Percentiles rank a stretch among this genome's conserved stretches.
Conservation (phyloP, 1,284 basidiomycete genomes). For the Leccinum pallidistipes region DNA sequence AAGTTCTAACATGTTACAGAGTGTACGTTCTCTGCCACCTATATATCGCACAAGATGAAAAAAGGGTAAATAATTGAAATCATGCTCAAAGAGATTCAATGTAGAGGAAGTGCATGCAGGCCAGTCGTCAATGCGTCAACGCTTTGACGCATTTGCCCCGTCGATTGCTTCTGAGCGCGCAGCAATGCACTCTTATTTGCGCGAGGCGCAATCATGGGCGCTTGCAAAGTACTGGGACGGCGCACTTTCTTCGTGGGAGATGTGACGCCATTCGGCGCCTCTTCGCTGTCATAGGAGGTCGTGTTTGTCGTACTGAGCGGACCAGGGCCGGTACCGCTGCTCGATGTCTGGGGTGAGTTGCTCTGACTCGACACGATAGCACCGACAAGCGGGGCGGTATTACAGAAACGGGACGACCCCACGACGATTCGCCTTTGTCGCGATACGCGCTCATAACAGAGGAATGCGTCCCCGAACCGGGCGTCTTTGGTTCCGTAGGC, state of each 20-base stretch:
- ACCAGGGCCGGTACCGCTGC: constrained; percentile 29
- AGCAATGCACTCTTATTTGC: constrained; percentile 74
- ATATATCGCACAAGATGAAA: constrained; percentile 20
- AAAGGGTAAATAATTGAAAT: constrained; percentile 22
- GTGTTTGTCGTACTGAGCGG: constrained; percentile 29
- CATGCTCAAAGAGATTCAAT: neutral
- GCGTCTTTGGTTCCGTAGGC: constrained; percentile 41
- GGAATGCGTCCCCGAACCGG: constrained; percentile 37
- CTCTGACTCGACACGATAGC: constrained; percentile 16
- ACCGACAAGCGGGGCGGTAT: constrained; percentile 23
- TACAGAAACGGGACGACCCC: constrained; percentile 24
- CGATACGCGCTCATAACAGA: constrained; percentile 35
- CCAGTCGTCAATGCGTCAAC: constrained; percentile 14
- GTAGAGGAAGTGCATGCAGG: constrained; percentile 6
- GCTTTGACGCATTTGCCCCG: constrained; percentile 32
- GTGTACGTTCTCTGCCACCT: constrained; percentile 7
- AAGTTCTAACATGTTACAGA: neutral
- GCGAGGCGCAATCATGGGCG: constrained; percentile 63
- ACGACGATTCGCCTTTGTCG: constrained; percentile 17
- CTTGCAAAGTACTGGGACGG: constrained; percentile 55
- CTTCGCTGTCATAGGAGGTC: constrained; percentile 20
- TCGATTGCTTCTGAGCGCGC: constrained; percentile 55
- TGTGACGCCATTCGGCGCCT: constrained; percentile 20
- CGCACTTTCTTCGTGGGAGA: constrained; percentile 27
- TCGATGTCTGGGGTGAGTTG: constrained; percentile 31